Base-by-base conservation (phyloP, 192 early-diverging fungal genomes). In the Podila clonocystis region DNA sequence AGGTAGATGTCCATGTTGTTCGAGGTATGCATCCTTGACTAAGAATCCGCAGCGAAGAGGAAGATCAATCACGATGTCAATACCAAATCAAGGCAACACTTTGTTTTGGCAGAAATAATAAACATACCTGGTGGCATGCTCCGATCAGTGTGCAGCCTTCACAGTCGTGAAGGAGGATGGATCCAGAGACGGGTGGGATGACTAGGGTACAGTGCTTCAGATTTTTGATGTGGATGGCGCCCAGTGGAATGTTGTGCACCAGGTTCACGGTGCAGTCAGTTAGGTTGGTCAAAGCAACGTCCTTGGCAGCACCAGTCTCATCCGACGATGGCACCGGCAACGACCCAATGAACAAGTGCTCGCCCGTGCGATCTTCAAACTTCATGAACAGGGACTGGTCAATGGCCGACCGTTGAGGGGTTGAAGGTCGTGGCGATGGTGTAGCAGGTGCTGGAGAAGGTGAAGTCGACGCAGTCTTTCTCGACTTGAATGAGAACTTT, bases 21-120 rank as follows among this genome's bases (percentile, higher is more conserved):
- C 0, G 92, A 93, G 60, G 89, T 85, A 82, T 97, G 95, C 89
- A 97, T 91, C 49, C 95, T 87, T 61, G 95, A 91, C 93, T 97
- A 71, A 41, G 8, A 36, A 36, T 36, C 24, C n/a, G n/a, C 22
- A 33, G 31, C 6, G 15, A 34, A 29, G 31, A 19, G 58, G 24
- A 50, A 52, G 24, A n/a, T 22, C 52, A 30, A 30, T 59, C 7
- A 12, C 30, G 7, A 33, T 31, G 11, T 38, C 31, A 22, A 55
- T 24, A 7, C 74, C 41, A 50, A 74, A 68, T 22, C 30, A 67
- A 26, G 7, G 29, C 24, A 17, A 9, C 31, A 31, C 9, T 20
- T 33, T 24, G 30, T 19, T 30, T 48, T 20, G 20, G 26, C 1
- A 62, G 8, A 41, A 17, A 45, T 13, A 13, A 9, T 2, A 20